A percentile compares a stretch with the other conserved stretches of the same genome.
Conservation (phyloP, 768 basidiomycete genomes). For the Lactarius trivialis region DNA sequence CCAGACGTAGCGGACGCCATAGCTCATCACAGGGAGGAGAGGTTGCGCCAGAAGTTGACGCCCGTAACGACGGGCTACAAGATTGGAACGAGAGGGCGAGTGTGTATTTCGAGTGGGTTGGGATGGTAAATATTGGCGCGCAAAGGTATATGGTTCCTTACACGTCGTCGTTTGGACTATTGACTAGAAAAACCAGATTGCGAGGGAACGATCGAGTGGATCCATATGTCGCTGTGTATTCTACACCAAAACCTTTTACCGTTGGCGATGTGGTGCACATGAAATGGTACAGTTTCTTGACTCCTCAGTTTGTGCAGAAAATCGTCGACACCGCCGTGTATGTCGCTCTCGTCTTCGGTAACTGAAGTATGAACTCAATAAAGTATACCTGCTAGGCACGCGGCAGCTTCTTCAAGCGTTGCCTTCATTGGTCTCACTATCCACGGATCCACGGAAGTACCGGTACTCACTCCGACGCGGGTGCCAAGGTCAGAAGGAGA, state of each 20-base stretch:
- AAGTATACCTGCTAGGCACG: neutral
- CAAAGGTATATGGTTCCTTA: constrained; percentile 43
- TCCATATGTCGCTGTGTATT: constrained; percentile 63
- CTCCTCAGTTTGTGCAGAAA: constrained; percentile 44
- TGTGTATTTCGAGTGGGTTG: constrained; percentile 64
- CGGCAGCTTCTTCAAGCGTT: neutral
- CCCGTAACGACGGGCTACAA: constrained; percentile 36
- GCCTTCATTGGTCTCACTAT: constrained; percentile 41
- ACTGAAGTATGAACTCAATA: neutral
- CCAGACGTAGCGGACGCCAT: neutral
- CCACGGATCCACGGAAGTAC: constrained; percentile 40
- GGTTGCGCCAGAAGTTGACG: neutral
- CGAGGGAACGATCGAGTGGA: constrained; percentile 57
- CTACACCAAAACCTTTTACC: constrained; percentile 40
- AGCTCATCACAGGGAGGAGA: neutral
- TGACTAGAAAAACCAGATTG: constrained; percentile 36
- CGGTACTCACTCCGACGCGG: constrained; percentile 40
- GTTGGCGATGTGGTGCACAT: constrained; percentile 47
- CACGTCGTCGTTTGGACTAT: neutral
- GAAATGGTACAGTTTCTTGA: constrained; percentile 55
- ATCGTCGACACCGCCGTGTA: constrained; percentile 44
- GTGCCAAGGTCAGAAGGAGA: constrained; percentile 45
- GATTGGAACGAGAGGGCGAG: constrained; percentile 44
- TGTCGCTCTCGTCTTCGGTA: constrained; percentile 20
- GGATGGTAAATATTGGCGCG: constrained; percentile 59